Percentiles rank a stretch among this genome's conserved stretches.
These are phyloP conservation scores for Arabis hirsuta DNA, from an alignment of 345 rosid genomes.

Conservation along the genomic window DNA sequence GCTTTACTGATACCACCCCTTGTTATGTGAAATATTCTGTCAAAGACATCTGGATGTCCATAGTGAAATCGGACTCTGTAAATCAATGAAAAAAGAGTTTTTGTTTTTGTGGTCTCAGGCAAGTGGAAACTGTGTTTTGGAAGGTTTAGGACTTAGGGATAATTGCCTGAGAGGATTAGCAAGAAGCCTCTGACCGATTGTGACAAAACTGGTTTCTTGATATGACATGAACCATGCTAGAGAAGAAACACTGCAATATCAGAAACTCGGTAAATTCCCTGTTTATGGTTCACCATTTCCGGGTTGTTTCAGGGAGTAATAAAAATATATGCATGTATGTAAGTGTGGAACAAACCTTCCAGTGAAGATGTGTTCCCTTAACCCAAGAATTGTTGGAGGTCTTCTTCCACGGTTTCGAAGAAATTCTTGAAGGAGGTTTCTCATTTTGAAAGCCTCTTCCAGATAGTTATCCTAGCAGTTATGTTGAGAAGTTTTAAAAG, in stretches of 20 bases:
- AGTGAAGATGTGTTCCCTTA: slow-evolving; percentile 94
- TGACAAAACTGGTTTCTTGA: slow-evolving; percentile 96
- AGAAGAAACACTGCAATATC: slow-evolving; percentile 85
- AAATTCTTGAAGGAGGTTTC: slow-evolving; percentile 95
- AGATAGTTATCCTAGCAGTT: slow-evolving; percentile 75
- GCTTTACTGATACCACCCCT: slow-evolving; percentile 99
- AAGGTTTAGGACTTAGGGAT: background rate
- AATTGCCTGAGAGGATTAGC: slow-evolving; percentile 89
- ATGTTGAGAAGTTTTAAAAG: slow-evolving; percentile 37
- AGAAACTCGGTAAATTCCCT: slow-evolving; percentile 22
- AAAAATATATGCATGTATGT: background rate
- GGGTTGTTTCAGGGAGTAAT: background rate
- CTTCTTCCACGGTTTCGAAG: slow-evolving; percentile 66
- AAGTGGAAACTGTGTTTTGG: slow-evolving; percentile 23
- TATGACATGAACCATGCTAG: slow-evolving; percentile 99
- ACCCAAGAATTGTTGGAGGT: slow-evolving; percentile 88
- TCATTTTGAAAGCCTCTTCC: slow-evolving; percentile 97
- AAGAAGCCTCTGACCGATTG: slow-evolving; percentile 94
- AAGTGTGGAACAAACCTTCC: slow-evolving; percentile 68
- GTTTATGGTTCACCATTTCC: slow-evolving; percentile 11
- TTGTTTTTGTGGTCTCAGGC: background rate
- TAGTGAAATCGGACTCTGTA: slow-evolving; percentile 94
- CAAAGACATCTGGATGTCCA: slow-evolving; percentile 97
- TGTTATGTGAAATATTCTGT: slow-evolving; percentile 90
- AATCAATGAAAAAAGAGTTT: slow-evolving; percentile 28